phyloP scores from a whole-genome alignment of 495 filamentous ascomycete genomes.

The Aspergillus coremiiformis region DNA sequence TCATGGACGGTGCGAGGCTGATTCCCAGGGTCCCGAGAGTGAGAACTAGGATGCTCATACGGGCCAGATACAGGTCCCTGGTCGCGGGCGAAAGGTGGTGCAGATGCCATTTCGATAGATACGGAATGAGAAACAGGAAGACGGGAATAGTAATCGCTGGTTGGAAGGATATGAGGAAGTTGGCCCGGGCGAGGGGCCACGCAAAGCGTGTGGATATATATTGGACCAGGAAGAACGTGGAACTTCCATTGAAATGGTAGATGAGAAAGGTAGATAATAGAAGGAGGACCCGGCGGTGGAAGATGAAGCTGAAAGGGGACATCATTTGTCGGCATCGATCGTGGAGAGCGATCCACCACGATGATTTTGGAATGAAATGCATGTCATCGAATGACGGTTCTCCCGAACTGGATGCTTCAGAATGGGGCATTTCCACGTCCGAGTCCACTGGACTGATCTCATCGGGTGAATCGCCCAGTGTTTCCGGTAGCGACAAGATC shows the following conservation, averaged over 20 bases:
- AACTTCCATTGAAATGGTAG: conserved; percentile 44
- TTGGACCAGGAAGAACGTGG: conserved; percentile 45
- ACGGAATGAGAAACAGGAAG: conserved; percentile 44
- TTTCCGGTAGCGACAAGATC: conserved; percentile 46
- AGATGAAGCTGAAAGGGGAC: conserved; percentile 37
- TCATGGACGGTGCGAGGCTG: too few relatives aligned
- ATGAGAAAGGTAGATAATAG: conserved; percentile 46
- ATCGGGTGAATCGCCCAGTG: conserved; percentile 30
- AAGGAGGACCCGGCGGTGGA: conserved; percentile 38
- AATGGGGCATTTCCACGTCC: neutral
- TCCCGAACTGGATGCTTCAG: conserved; percentile 15
- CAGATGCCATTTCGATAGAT: conserved; percentile 15
- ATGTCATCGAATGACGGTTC: neutral
- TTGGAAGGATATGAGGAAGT: conserved; percentile 45
- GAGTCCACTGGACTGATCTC: neutral
- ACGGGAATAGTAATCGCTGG: conserved; percentile 44
- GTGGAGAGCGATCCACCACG: too few relatives aligned
- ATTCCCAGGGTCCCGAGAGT: too few relatives aligned
- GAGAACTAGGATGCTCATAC: too few relatives aligned
- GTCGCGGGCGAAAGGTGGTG: too few relatives aligned
- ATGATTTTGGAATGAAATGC: too few relatives aligned
- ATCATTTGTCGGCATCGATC: too few relatives aligned
- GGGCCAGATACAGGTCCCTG: too few relatives aligned
- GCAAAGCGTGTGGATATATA: conserved; percentile 53
- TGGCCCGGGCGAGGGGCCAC: conserved; percentile 48